These are phyloP conservation scores for Rhodotorula glutinis DNA, from an alignment of 1,284 basidiomycete species.

Conservation along the genomic window DNA sequence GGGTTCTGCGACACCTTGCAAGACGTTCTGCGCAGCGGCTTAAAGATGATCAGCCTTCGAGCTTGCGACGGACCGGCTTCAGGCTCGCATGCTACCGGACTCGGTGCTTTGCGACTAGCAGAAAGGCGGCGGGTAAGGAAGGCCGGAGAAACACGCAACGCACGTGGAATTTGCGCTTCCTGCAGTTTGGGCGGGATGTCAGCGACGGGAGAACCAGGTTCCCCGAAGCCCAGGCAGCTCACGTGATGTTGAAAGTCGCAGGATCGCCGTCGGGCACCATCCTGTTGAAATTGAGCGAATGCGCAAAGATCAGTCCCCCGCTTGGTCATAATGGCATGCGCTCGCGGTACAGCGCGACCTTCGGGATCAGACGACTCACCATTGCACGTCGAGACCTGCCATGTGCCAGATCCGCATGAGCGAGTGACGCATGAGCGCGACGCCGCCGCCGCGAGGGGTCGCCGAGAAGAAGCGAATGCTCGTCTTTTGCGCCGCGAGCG, in stretches of 20 bases:
- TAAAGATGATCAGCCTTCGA: background rate
- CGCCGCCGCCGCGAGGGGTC: constrained; percentile 26
- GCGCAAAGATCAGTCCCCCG: no score
- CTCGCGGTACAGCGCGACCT: no score
- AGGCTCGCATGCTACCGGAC: no score
- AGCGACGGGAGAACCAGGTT: background rate
- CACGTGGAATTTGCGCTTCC: constrained; percentile 19
- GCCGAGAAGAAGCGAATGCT: constrained; percentile 27
- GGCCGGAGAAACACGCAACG: no score
- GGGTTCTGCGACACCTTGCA: constrained; percentile 19
- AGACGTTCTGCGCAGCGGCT: constrained; percentile 5
- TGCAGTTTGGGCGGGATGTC: background rate
- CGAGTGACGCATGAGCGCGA: constrained; percentile 27
- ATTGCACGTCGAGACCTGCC: constrained; percentile 11
- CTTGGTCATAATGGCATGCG: no score
- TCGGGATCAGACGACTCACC: background rate
- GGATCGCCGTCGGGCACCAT: constrained; percentile 19
- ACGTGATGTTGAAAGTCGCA: constrained; percentile 20
- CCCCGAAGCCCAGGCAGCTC: background rate
- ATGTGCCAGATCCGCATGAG: constrained; percentile 23
- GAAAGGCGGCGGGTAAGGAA: no score
- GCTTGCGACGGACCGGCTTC: no score
- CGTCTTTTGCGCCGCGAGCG: constrained; percentile 16
- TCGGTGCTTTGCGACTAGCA: no score
- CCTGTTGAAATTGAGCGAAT: no score